Base-by-base conservation (phyloP, 139 green algal species). In the Parachlorella kessleri region DNA sequence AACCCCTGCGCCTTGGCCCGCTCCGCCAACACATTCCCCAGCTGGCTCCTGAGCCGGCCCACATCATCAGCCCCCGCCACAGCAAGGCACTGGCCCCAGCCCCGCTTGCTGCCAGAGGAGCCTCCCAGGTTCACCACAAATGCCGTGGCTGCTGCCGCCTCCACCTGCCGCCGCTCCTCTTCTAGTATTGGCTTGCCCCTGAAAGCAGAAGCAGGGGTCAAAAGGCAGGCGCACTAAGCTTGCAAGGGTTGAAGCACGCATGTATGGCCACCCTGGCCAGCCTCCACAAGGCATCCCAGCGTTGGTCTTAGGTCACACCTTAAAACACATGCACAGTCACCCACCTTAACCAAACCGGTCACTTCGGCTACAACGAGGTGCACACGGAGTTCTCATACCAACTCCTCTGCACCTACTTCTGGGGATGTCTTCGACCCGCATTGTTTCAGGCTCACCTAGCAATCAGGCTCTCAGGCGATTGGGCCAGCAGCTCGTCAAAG, bases 21-120 rank as follows among this genome's bases (percentile, higher is more conserved):
- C 26, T 59, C 65, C 10, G 88, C 88, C 38, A 93, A 74, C n/a
- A 59, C 70, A 55, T 93, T 92, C n/a, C 88, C 88, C 42, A 92
- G 39, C 35, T 82, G 48, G 59, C 80, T 89, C 26, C 88, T 71
- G 35, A 92, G 69, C 3, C 65, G 48, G 33, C 66, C 28, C 66
- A 82, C 8, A 24, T 74, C 59, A 5, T 78, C 42, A 21, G 83
- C 80, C 0, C 64, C 73, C 18, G 30, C 30, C 40, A 88, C 70
- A 7, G 85, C 88, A 40, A 92, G 80, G 68, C 77, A 84, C 7
- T 36, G 35, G n/a, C 76, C 83, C 78, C 86, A 86, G 24, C 55
- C 55, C 26, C n/a, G 55, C 1, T 35, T 38, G 7, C 10, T n/a
- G 0, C 74, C 74, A 24, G 18, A 24, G 6, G 73, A 72, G 10